Evolutionary conservation across 176 grass and related monocot genomes (phyloP).

Genomic region (Phoenix roebelenii): DNA sequence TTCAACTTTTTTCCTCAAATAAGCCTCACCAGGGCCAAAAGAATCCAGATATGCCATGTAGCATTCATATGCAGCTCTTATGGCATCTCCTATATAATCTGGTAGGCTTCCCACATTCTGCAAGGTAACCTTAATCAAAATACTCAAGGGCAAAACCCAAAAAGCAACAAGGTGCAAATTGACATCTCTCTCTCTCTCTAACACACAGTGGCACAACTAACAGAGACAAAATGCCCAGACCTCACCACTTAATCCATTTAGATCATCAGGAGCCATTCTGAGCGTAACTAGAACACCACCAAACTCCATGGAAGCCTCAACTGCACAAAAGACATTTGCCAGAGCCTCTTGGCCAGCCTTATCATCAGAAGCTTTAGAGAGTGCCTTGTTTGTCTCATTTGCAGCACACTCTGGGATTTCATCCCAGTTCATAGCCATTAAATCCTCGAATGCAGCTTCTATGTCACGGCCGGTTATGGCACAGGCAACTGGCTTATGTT

Average conservation of each 20-base stretch:
- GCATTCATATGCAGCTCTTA: too few species aligned
- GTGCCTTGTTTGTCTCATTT: conserved; percentile 56
- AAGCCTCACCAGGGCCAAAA: too few species aligned
- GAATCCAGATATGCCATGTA: too few species aligned
- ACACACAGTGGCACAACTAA: neutral
- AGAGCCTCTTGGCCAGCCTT: conserved; percentile 52
- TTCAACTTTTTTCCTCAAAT: too few species aligned
- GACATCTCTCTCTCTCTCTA: too few species aligned
- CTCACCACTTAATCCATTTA: conserved; percentile 64
- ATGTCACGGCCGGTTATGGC: conserved; percentile 24
- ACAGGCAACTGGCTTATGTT: conserved; percentile 41
- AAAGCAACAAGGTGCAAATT: too few species aligned
- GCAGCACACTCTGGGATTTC: conserved; percentile 61
- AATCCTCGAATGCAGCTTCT: conserved; percentile 73
- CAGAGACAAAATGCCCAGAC: conserved; percentile 33
- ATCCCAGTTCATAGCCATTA: conserved; percentile 77
- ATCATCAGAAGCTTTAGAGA: conserved; percentile 62
- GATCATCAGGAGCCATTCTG: conserved; percentile 91
- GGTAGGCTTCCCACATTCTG: too few species aligned
- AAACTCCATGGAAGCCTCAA: conserved; percentile 81
- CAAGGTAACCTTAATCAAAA: too few species aligned
- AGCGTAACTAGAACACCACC: conserved; percentile 62
- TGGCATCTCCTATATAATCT: too few species aligned
- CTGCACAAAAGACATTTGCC: conserved; percentile 59
- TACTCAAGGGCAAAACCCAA: too few species aligned